Percentiles rank a stretch among this genome's conserved stretches.
phyloP scores from a whole-genome alignment of 176 grass and related monocot species.

The bread wheat (Triticum aestivum) region DNA sequence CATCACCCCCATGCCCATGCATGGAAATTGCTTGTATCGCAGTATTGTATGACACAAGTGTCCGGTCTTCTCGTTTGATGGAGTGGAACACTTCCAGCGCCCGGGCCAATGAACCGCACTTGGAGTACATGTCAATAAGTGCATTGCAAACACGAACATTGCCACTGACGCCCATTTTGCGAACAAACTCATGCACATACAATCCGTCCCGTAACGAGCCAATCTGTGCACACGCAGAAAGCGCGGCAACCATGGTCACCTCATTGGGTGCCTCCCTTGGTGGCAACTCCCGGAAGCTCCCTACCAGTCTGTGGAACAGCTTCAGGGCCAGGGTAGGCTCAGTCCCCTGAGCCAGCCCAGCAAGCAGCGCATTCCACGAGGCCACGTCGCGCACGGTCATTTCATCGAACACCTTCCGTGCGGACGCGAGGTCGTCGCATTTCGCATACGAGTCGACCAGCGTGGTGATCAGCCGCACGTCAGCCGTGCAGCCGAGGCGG shows the following conservation, averaged over 20 bases:
- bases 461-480: slow-evolving; percentile 63
- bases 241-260: slow-evolving; percentile 53
- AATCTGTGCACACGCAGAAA: slow-evolving; percentile 70
- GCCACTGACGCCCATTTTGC: slow-evolving; percentile 17
- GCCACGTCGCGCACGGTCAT: slow-evolving; percentile 64
- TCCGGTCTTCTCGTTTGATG: slow-evolving; percentile 34
- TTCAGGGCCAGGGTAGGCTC: slow-evolving; percentile 51
- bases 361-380: slow-evolving; percentile 75
- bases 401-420: slow-evolving; percentile 71
- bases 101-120: slow-evolving; percentile 60
- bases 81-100: slow-evolving; percentile 62
- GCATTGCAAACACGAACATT: slow-evolving; percentile 56
- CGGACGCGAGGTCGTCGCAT: slow-evolving; percentile 30
- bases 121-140: slow-evolving; percentile 88
- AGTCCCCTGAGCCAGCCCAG: slow-evolving; percentile 54
- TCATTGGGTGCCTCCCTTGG: slow-evolving; percentile 60
- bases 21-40: slow-evolving; percentile 57
- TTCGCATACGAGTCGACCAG: slow-evolving; percentile 78
- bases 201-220: slow-evolving; percentile 45
- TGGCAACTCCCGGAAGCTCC: slow-evolving; percentile 29
- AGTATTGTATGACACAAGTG: slow-evolving; percentile 79
- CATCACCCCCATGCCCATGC: slow-evolving; percentile 60
- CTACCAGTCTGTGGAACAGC: slow-evolving; percentile 56
- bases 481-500: slow-evolving; percentile 44
- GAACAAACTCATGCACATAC: slow-evolving; percentile 52